Evolutionary conservation across 2,329 filamentous ascomycete species (phyloP), one percentile per base, ranked within the genome.

Genomic region (Hymenoscyphus fraxineus): DNA sequence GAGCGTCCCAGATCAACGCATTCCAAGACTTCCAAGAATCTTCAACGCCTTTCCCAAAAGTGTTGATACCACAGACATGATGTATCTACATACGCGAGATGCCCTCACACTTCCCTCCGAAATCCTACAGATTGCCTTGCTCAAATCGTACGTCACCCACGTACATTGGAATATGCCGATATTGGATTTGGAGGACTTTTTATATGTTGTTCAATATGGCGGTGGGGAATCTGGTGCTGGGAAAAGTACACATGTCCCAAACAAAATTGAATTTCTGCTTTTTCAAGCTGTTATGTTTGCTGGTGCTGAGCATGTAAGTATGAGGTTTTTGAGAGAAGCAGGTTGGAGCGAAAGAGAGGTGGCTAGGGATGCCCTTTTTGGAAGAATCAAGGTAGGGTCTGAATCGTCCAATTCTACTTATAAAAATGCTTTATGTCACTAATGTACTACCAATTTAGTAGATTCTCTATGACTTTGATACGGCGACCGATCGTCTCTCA

Each of bases 221-320:
- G 54, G 39, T 59, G 44, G 64, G 41, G 60, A 27, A 3, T 32
- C 19, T 6, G 16, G 16, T 2, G 22, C 19, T 1, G 55, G 64
- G 16, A 27, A 12, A n/a, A 19, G 31, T 35, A 47, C 41, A 41
- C 35, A 41, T 7, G 22, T 19, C 6, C 16, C n/a, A 31, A 54
- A 32, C 4, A 47, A 64, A 39, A 70, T 70, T 16, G 64, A 40
- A 15, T 57, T 72, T 15, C 63, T 72, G 32, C 58, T 72, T 12
- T 71, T 71, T 38, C 70, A 72, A 56, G 68, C 67, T 22, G 64
- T 71, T 10, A 66, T 72, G 66, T 71, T 68, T 62, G 69, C 70
- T 55, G 70, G 63, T 19, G 63, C 63, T 32, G 61, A 60, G 16
- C 66, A 61, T 63, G 63, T 71, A 7, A 54, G 58, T 16, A 47